Evolutionary conservation across 192 early-diverging fungal genomes (phyloP).

Genomic region (Phycomyces nitens): DNA sequence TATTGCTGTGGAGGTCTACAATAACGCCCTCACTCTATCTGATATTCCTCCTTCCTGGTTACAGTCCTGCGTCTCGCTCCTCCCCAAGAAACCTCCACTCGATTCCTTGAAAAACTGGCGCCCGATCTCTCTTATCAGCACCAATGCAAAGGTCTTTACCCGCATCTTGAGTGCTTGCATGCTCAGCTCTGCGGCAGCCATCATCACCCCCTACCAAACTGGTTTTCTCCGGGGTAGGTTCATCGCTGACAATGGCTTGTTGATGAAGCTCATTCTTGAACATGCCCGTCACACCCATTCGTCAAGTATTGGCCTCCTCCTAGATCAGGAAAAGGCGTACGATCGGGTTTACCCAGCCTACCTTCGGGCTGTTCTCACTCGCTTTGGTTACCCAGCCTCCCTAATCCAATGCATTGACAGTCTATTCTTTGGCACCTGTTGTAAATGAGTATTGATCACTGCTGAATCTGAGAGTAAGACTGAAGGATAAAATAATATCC

Average conservation of each 20-base stretch:
- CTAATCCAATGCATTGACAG: not conserved
- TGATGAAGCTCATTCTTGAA: not conserved
- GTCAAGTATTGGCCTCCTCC: not conserved
- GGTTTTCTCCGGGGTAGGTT: not conserved
- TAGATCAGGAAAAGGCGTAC: constrained; percentile 28
- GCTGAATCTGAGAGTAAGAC: too few relatives aligned
- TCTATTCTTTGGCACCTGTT: constrained; percentile 33
- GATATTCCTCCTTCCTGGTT: constrained; percentile 5
- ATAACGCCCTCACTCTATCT: constrained; percentile 11
- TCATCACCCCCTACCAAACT: not conserved
- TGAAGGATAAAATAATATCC: too few relatives aligned
- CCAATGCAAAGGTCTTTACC: constrained; percentile 14
- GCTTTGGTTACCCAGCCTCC: constrained; percentile 14
- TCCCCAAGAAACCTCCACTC: constrained; percentile 15
- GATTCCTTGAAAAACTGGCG: constrained; percentile 14
- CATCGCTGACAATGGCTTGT: constrained; percentile 10
- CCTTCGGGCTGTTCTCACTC: constrained; percentile 4
- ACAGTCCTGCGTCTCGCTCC: constrained; percentile 13
- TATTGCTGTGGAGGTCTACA: not conserved
- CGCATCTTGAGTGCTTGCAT: constrained; percentile 4
- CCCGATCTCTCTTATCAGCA: constrained; percentile 14
- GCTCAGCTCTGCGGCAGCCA: not conserved
- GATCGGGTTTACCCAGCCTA: constrained; percentile 23
- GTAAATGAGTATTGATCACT: too few relatives aligned
- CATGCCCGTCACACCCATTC: not conserved